Conservation (phyloP, 805 yeast genomes). For the Candida corydali region DNA sequence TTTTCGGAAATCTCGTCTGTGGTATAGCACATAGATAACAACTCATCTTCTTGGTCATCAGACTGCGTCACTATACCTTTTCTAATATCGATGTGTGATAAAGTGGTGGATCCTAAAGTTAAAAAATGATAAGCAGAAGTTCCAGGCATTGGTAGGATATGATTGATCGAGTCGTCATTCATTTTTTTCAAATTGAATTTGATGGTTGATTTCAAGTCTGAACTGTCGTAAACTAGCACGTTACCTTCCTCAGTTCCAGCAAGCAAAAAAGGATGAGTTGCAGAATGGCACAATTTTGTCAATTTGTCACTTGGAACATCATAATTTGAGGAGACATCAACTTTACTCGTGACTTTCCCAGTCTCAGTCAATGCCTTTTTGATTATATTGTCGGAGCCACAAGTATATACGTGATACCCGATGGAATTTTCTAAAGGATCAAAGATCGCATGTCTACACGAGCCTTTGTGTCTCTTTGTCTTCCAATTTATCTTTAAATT, state of each 20-base stretch:
- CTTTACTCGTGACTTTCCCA: slow-evolving; percentile 71
- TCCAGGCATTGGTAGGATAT: slow-evolving; percentile 64
- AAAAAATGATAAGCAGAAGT: slow-evolving; percentile 76
- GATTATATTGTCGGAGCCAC: slow-evolving; percentile 76
- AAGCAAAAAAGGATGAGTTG: slow-evolving; percentile 47
- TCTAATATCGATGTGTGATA: slow-evolving; percentile 74
- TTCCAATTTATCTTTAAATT: slow-evolving; percentile 53
- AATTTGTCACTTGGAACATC: slow-evolving; percentile 24
- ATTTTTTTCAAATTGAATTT: slow-evolving; percentile 48
- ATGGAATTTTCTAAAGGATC: slow-evolving; percentile 43
- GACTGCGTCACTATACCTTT: slow-evolving; percentile 62
- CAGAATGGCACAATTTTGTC: slow-evolving; percentile 43
- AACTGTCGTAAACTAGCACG: slow-evolving; percentile 59
- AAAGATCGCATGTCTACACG: slow-evolving; percentile 71
- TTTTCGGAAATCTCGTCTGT: slow-evolving; percentile 39
- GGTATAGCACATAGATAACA: slow-evolving; percentile 69
- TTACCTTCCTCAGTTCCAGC: slow-evolving; percentile 70
- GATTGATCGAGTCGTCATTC: slow-evolving; percentile 77
- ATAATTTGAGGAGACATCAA: slow-evolving; percentile 19
- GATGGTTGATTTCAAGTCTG: slow-evolving; percentile 39
- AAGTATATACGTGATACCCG: slow-evolving; percentile 58
- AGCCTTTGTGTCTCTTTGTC: slow-evolving; percentile 85
- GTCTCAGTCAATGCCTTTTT: slow-evolving; percentile 68
- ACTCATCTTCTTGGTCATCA: slow-evolving; percentile 92
- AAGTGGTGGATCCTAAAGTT: slow-evolving; percentile 76